These are phyloP conservation scores for Ochetophila trinervis DNA, from an alignment of 306 rosid species.

Conservation along the genomic window DNA sequence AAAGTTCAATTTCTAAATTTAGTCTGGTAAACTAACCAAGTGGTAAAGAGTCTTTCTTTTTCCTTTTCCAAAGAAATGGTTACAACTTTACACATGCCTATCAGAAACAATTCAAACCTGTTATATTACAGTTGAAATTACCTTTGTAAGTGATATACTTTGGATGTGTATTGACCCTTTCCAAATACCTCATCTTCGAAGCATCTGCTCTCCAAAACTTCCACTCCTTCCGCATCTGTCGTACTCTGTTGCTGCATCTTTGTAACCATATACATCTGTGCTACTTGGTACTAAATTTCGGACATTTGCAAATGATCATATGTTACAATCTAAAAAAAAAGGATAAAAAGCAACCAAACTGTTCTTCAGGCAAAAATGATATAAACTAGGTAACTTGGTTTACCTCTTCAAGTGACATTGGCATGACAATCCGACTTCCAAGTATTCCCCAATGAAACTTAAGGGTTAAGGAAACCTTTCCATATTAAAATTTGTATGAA, in stretches of 20 bases:
- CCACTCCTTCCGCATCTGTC: constrained; percentile 39
- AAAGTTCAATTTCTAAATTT: too few relatives aligned
- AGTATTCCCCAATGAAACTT: constrained; percentile 13
- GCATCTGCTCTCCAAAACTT: constrained; percentile 30
- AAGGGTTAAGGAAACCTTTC: constrained; percentile 24
- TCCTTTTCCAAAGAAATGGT: background rate
- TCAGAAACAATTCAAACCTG: background rate
- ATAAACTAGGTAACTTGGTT: background rate
- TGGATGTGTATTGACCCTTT: constrained; percentile 43
- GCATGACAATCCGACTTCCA: constrained; percentile 48
- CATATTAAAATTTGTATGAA: background rate
- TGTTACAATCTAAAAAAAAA: too few relatives aligned
- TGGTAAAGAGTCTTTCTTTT: too few relatives aligned
- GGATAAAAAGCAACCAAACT: background rate
- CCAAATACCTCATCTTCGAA: constrained; percentile 42
- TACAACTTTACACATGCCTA: background rate
- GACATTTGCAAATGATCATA: too few relatives aligned
- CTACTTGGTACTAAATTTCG: constrained; percentile 39
- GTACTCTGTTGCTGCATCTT: constrained; percentile 51
- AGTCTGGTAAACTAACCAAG: too few relatives aligned
- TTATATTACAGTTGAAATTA: constrained; percentile 8
- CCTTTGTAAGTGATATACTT: constrained; percentile 44
- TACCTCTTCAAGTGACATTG: constrained; percentile 48
- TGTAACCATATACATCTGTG: constrained; percentile 40
- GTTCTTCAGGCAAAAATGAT: background rate